Evolutionary conservation across 139 green algal genomes (phyloP), one percentile per base, ranked within the genome.

Genomic region (Desmodesmus armatus): DNA sequence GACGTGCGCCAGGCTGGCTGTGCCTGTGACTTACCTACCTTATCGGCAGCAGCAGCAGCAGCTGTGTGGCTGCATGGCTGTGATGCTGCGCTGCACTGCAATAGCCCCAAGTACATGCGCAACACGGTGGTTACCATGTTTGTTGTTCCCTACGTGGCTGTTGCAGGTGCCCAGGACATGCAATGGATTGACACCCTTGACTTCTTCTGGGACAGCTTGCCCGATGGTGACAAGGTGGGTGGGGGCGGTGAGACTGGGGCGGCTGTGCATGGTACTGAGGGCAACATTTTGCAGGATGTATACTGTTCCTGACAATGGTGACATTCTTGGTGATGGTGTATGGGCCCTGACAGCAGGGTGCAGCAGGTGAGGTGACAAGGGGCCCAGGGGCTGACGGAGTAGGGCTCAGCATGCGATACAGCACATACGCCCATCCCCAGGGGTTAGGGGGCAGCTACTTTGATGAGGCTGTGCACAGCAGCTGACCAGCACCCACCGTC

Each of bases 141-240:
- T n/a, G n/a, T n/a, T n/a, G n/a, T n/a, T n/a, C n/a, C n/a, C n/a
- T n/a, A n/a, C 13, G 41, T 84, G 9, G 67, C 78, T 6, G 21
- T 3, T 7, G 58, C 78, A 27, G 41, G 41, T 13, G 35, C 60
- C 23, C 41, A 84, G n/a, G 78, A 84, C 43, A 31, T 84, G 27
- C 60, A 62, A 5, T 76, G 58, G 78, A 40, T 84, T 43, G 78
- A 84, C 27, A 84, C 60, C 5, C 39, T 84, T 7, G 35, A 84
- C 6, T 84, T 84, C 29, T 74, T 84, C 23, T 84, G 78, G 78
- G 78, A 84, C n/a, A 76, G 60, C 27, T 41, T 84, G 29, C 78
- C 78, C 17, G 60, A 84, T 72, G 78, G 62, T 67, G 78, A 77
- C 47, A 75, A 84, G 78, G 62, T 84, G 71, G 23, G 71, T 13